Evolutionary conservation across 371 early-diverging fungal genomes (phyloP), one percentile per base, ranked within the genome.

Genomic region (Rhizopus microsporus): DNA sequence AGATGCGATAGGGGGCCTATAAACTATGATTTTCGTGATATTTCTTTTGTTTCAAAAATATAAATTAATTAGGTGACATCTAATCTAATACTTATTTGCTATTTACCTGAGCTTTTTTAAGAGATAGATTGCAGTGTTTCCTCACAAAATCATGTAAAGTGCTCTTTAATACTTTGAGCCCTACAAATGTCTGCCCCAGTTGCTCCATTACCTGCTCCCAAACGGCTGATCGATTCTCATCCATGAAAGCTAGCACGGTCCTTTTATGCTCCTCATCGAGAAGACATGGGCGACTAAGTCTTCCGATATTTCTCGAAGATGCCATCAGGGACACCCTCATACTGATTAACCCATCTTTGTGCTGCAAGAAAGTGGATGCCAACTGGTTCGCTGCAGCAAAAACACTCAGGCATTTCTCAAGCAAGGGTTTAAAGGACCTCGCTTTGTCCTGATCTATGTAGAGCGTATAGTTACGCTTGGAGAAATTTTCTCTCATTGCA

Each of bases 331-430:
- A 42, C 45, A 29, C 23, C 34, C 33, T 53, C 31, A 33, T 56
- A 51, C 53, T 52, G 53, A 3, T 52, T 56, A 16, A 35, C 52
- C 53, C 48, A 57, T 63, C 54, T 57, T 47, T 63, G 42, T 46
- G 51, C 54, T 8, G 50, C 15, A 47, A 49, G 54, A 57, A 57
- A 35, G 43, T 63, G 47, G 7, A 57, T 63, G 5, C 56, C 40
- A 56, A 62, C 31, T 62, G 39, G 30, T 54, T 63, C 30, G 46
- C 56, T 10, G 62, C 47, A 35, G 53, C 39, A 34, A 47, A 51
- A 29, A 39, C 53, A 35, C 29, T 59, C 53, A 47, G 16, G 32
- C 51, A 43, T 15, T 57, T 50, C 30, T 55, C 52, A 51, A 61
- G 38, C 50, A 52, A 42, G 38, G 45, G 48, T 12, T 58, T 50